Evolutionary conservation across 805 yeast species (phyloP).

Genomic region (Lachancea meyersii): DNA sequence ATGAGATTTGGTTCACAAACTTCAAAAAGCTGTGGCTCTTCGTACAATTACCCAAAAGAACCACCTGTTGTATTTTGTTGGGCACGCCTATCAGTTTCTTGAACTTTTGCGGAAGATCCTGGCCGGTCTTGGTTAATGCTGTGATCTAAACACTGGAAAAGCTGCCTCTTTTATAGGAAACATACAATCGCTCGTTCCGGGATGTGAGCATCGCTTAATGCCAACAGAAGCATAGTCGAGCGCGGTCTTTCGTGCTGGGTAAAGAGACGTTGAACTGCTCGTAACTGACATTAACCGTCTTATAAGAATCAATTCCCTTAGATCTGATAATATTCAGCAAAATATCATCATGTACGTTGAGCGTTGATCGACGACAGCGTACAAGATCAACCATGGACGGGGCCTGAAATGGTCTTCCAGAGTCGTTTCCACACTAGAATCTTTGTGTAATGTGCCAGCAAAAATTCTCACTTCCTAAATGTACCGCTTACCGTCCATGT

Average conservation of each 20-base stretch:
- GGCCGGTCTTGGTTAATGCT: conserved; percentile 8
- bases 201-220: conserved; percentile 83
- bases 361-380: no score
- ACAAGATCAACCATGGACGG: no score
- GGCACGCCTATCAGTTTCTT: conserved; percentile 65
- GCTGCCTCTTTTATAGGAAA: conserved; percentile 5
- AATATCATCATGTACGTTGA: no score
- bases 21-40: conserved; percentile 56
- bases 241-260: background rate
- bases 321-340: no score
- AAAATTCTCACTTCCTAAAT: conserved; percentile 12
- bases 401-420: no score
- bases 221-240: conserved; percentile 56
- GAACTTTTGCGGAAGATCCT: conserved; percentile 52
- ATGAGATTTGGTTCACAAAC: conserved; percentile 61
- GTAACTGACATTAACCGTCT: no score
- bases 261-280: no score
- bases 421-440: no score
- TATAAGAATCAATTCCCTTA: no score
- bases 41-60: conserved; percentile 79
- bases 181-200: conserved; percentile 76
- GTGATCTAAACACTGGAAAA: background rate
- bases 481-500: conserved; percentile 57
- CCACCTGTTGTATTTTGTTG: conserved; percentile 78
- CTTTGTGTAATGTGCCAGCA: no score